phyloP scores from a whole-genome alignment of 805 yeast species.

The Pichia membranifaciens region DNA sequence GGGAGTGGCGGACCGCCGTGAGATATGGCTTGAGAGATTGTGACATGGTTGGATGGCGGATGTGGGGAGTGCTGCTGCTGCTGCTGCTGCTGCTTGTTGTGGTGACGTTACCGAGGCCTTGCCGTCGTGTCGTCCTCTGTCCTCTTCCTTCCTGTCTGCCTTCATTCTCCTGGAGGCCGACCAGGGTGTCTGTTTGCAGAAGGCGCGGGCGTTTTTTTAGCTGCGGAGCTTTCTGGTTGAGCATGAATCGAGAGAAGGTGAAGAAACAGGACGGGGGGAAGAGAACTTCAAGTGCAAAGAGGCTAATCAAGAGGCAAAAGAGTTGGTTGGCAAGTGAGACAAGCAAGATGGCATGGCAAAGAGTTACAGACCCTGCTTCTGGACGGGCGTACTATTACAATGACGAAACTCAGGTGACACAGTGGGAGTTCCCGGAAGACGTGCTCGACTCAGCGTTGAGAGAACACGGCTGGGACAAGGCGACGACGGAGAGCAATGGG shows the following conservation, averaged over 20 bases:
- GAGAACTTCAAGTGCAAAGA: background rate
- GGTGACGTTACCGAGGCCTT: no score
- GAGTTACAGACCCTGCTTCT: conserved; percentile 48
- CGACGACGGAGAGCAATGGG: conserved; percentile 32
- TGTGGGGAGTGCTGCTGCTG: no score
- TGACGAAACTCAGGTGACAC: conserved; percentile 55
- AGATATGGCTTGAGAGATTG: conserved; percentile 95
- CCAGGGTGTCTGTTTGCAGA: no score
- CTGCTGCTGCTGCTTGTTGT: no score
- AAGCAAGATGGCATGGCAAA: conserved; percentile 48
- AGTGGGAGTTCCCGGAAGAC: conserved; percentile 76
- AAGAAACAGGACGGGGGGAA: background rate
- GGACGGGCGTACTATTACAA: conserved; percentile 74
- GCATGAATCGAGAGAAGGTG: background rate
- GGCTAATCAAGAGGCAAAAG: background rate
- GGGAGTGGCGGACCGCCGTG: conserved; percentile 86
- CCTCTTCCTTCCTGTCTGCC: no score
- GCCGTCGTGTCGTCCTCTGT: no score
- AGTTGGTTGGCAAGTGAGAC: background rate
- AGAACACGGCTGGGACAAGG: conserved; percentile 43
- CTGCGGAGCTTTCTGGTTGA: background rate
- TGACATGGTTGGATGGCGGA: conserved; percentile 42
- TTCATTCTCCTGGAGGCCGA: no score
- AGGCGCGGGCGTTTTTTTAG: background rate
- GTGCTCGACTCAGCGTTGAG: conserved; percentile 35